Evolutionary conservation across 106 monocot genomes (phyloP), one percentile per base, ranked within the genome.

Genomic region (Dendrobium catenatum): DNA sequence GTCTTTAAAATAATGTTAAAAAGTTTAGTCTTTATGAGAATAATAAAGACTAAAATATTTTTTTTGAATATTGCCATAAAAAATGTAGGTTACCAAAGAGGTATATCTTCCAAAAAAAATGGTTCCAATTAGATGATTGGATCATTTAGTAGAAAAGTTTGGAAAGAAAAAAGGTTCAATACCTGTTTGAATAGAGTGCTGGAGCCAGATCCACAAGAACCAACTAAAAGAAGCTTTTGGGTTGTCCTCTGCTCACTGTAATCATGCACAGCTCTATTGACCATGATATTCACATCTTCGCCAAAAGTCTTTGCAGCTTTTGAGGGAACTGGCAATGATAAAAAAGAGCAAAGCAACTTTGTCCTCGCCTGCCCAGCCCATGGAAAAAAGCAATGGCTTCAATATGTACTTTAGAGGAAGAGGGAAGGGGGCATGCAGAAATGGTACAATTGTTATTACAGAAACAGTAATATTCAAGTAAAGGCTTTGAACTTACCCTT

Each of bases 111-210:
- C 24, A 64, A 1, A 5, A 64, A 26, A 26, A 64, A 64, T 64
- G 26, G 24, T 64, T 64, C 9, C 22, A 64, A 64, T 22, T 64
- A 64, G 22, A 64, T 24, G 24, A 5, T 24, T 64, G 64, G 24
- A 64, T 64, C n/a, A 24, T 6, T 64, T 64, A 64, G 22, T 26
- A 24, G 17, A 64, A 26, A 22, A 64, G 64, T 64, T 64, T 64
- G 22, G 0, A 7, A 64, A 26, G 6, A 64, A 18, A 51, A 64
- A 24, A 0, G 64, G 64, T 9, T 15, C 26, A 26, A 42, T 86
- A 98, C 97, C 97, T 98, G 94, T 79, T 98, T 94, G 86, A 93
- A 91, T 80, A 98, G 88, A 79, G 94, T 93, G 80, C 94, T 94
- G 6, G 94, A 88, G 49, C 97, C 97, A 67, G 97, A 91, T 83